Base-by-base conservation (phyloP, 2,329 filamentous ascomycete genomes). In the Aspergillus pseudonomiae region DNA sequence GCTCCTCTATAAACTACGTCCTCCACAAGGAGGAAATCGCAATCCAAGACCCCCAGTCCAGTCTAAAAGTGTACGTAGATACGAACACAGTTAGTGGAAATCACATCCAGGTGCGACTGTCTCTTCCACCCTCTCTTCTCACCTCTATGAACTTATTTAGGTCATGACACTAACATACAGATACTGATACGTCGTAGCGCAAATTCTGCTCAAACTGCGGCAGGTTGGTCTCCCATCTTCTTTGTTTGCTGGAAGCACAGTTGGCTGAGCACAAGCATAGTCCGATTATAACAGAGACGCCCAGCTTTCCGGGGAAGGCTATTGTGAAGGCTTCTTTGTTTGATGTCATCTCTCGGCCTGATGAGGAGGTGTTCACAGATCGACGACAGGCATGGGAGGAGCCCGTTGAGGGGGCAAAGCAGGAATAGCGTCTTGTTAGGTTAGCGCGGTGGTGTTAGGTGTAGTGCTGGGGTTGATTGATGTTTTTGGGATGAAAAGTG, bases 321-420 rank as follows among this genome's bases (percentile, higher is more conserved):
- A 19, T 58, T 16, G 21, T 61, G 30, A 63, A 63, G 52, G 62
- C 58, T 10, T 57, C 58, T 28, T 46, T 63, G 12, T 60, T 63
- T 16, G 62, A 61, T 34, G n/a, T 5, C 5, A 61, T 63, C 16
- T 57, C 62, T 14, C 12, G 1, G 36, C 62, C 59, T 7, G 34
- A n/a, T 24, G 19, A 36, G 36, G 62, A 63, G 36, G 45, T 63
- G 3, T 61, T 58, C 24, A 63, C 39, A 1, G 58, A 46, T 48
- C 19, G n/a, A 4, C 32, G 62, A 28, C 62, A 61, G 46, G 10
- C 19, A 4, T 63, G 58, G 62, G 7, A 58, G 45, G 19, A 24
- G 16, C 58, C 57, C n/a, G 19, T 57, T 10, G 21, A 57, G 24
- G 61, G 61, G 7, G 52, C 50, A 10, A 45, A 56, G 56, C 56